Conservation (phyloP, 371 early-diverging fungal genomes). For the Rhizopus sp. region DNA sequence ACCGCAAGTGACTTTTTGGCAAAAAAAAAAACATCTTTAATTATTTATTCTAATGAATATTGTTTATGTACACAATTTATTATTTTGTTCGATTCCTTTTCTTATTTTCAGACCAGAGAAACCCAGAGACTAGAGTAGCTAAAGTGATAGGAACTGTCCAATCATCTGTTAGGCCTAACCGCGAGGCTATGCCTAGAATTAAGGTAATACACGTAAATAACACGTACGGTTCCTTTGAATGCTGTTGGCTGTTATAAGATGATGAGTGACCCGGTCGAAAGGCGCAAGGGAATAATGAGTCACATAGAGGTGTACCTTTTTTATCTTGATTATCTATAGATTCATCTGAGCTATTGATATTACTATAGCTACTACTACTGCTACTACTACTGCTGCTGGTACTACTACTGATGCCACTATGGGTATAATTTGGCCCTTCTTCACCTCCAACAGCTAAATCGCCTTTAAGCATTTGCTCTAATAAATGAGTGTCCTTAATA, state of each 20-base stretch:
- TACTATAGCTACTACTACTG: constrained; percentile 2
- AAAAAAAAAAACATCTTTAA: not conserved
- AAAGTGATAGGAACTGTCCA: constrained; percentile 54
- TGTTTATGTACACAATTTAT: no score
- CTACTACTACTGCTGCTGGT: not conserved
- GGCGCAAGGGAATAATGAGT: constrained; percentile 17
- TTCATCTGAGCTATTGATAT: not conserved
- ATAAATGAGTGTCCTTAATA: constrained; percentile 44
- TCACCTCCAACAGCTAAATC: constrained; percentile 30
- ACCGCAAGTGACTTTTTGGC: not conserved
- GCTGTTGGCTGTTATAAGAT: constrained; percentile 21
- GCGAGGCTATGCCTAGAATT: constrained; percentile 37
- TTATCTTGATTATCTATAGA: not conserved
- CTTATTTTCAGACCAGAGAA: constrained; percentile 41
- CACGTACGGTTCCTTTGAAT: constrained; percentile 37
- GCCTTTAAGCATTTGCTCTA: constrained; percentile 48
- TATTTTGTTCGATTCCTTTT: constrained; percentile 7
- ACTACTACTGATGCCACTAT: not conserved
- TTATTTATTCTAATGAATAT: not conserved
- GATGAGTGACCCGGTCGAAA: constrained; percentile 20
- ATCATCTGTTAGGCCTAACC: constrained; percentile 49
- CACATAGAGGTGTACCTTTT: not conserved
- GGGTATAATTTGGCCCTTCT: not conserved
- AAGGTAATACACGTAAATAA: constrained; percentile 39
- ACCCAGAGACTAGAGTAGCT: constrained; percentile 42